These are phyloP conservation scores for Pleurotus tuoliensis DNA, from an alignment of 768 basidiomycete genomes.

Conservation along the genomic window DNA sequence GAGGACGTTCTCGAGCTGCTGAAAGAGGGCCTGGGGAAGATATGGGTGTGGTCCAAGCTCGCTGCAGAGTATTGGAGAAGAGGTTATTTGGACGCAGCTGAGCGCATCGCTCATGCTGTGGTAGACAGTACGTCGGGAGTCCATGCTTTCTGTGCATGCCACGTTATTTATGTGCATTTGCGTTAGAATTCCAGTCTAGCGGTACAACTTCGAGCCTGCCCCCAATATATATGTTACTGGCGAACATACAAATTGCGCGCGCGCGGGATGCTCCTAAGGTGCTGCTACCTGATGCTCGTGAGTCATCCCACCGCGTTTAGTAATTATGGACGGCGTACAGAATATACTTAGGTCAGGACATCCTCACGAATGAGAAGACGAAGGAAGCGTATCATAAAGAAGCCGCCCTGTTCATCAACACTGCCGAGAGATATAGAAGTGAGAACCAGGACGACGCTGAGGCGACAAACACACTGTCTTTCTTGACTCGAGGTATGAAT, in stretches of 20 bases:
- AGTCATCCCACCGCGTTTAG: slow-evolving; percentile 26
- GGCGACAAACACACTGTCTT: slow-evolving; percentile 47
- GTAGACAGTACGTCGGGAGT: slow-evolving; percentile 49
- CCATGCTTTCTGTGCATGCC: slow-evolving; percentile 2
- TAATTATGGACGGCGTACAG: not conserved
- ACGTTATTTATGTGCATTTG: slow-evolving; percentile 8
- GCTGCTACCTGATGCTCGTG: slow-evolving; percentile 69
- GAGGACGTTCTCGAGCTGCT: slow-evolving; percentile 73
- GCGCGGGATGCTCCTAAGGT: slow-evolving; percentile 84
- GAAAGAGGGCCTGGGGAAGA: slow-evolving; percentile 65
- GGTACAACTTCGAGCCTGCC: slow-evolving; percentile 50
- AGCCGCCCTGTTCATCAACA: slow-evolving; percentile 66
- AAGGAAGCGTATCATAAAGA: slow-evolving; percentile 70
- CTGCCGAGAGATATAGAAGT: slow-evolving; percentile 46
- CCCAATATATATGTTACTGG: slow-evolving; percentile 77
- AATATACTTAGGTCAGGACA: slow-evolving; percentile 53
- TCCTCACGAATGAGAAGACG: slow-evolving; percentile 50
- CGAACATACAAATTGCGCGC: slow-evolving; percentile 78
- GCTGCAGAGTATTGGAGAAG: slow-evolving; percentile 88
- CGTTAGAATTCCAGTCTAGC: slow-evolving; percentile 49
- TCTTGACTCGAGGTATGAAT: slow-evolving; percentile 60
- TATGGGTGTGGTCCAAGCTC: slow-evolving; percentile 76
- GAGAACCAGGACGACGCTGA: slow-evolving; percentile 56
- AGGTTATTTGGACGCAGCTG: slow-evolving; percentile 70
- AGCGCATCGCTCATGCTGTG: slow-evolving; percentile 67